Base-by-base conservation (phyloP, 2,329 filamentous ascomycete genomes). In the Rutstroemia sydowiana region DNA sequence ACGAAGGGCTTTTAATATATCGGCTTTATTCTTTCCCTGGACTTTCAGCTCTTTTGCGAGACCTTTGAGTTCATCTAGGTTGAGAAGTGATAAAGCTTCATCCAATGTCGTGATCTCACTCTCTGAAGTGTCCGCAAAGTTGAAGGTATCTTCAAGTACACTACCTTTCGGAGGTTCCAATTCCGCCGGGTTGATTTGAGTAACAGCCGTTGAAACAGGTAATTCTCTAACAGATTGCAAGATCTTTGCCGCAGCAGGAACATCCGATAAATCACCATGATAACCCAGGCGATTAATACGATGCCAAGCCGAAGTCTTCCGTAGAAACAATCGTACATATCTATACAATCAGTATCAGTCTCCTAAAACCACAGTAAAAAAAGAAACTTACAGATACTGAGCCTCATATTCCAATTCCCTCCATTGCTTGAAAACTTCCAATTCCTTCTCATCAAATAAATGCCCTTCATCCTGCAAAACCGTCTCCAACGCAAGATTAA, bases 231-330 rank as follows among this genome's bases (percentile, higher is more conserved):
- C 59, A 34, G 66, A 65, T 61, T 93, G 87, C 5, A 97, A 72
- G 42, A 74, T 76, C 11, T 72, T 67, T 3, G 90, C 82, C 1
- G 88, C 86, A 13, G 70, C 65, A 13, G 82, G 73, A 36, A 91
- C 73, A 65, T 96, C 81, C 41, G 84, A 78, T 55, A 98, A 86
- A 65, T 97, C 91, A 57, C 82, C 79, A 63, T 92, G 81, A 63
- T 96, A 96, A 2, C 82, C 81, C 23, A 98, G 70, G 20, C 82
- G 81, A 61, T 78, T 81, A 57, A 89, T 78, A 9, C 93, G 84
- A 72, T 96, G 90, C 93, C 93, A 98, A 1, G 84, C 83, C 20
- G 87, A 87, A 1, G 88, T 89, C 68, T 98, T 98, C 43, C 93
- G 83, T 3, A 98, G 74, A 64, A 98, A 98, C 1, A 98, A 73